Evolutionary conservation across 495 filamentous ascomycete species (phyloP).

Genomic region (Annulohypoxylon bovei): DNA sequence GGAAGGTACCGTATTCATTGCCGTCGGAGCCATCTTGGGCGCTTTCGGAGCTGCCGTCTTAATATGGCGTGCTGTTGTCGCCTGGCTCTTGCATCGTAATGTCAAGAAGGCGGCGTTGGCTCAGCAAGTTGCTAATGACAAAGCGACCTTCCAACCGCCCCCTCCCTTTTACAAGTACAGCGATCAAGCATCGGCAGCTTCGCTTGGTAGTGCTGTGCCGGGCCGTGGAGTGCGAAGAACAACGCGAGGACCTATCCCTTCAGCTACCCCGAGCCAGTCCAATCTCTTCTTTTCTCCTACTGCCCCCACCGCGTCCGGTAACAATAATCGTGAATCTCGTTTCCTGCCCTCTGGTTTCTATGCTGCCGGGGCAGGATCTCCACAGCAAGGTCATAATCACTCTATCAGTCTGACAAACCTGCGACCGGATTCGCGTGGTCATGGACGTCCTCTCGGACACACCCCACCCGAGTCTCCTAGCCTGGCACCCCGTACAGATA

Average conservation of each 20-base stretch:
- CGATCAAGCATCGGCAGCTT: conserved; percentile 68
- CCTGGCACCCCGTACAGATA: conserved; percentile 44
- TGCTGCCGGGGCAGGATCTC: conserved; percentile 66
- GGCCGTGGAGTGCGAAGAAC: conserved; percentile 49
- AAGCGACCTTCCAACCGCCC: conserved; percentile 62
- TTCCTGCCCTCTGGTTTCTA: conserved; percentile 97
- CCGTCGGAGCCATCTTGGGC: conserved; percentile 86
- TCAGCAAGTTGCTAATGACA: conserved; percentile 73
- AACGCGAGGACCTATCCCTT: conserved; percentile 54
- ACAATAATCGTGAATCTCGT: conserved; percentile 66
- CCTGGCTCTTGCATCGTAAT: conserved; percentile 91
- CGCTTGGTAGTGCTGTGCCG: conserved; percentile 63
- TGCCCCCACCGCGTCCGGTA: conserved; percentile 60
- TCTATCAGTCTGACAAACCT: conserved; percentile 66
- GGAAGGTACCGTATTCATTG: conserved; percentile 96
- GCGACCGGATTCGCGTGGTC: conserved; percentile 61
- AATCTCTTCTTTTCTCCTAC: conserved; percentile 96
- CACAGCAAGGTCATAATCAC: conserved; percentile 58
- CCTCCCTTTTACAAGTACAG: conserved; percentile 66
- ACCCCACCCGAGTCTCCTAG: conserved; percentile 71
- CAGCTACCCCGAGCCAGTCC: conserved; percentile 60
- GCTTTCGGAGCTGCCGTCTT: conserved; percentile 82
- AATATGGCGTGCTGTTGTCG: conserved; percentile 87
- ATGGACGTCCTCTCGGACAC: conserved; percentile 52
- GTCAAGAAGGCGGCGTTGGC: conserved; percentile 81